Percentiles rank a stretch among this genome's conserved stretches.
phyloP scores from a whole-genome alignment of 805 yeast genomes.

The Danielozyma ontarioensis region DNA sequence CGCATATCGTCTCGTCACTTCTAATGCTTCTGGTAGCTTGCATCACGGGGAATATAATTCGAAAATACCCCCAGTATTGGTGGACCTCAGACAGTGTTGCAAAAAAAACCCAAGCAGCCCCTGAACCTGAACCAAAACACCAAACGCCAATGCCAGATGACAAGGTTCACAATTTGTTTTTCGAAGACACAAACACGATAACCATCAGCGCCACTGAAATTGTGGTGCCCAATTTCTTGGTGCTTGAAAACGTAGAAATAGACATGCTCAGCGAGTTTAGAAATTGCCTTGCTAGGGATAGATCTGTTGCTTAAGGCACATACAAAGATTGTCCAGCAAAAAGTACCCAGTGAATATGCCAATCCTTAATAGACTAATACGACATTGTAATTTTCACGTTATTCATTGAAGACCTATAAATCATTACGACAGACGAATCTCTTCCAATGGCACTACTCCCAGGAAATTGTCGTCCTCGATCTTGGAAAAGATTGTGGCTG shows the following conservation, averaged over 20 bases:
- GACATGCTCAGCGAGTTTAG: neutral
- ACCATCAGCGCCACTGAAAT: neutral
- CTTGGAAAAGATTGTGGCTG: slow-evolving; percentile 50
- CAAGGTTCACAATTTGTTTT: neutral
- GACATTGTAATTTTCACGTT: too few relatives aligned
- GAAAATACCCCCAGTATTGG: slow-evolving; percentile 58
- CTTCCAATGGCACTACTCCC: slow-evolving; percentile 60
- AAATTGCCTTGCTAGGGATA: too few relatives aligned
- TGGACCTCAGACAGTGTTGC: too few relatives aligned
- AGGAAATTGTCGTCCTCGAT: slow-evolving; percentile 44
- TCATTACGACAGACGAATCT: too few relatives aligned
- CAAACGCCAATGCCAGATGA: neutral
- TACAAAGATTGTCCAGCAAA: too few relatives aligned
- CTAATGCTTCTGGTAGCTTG: slow-evolving; percentile 47
- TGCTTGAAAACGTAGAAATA: neutral
- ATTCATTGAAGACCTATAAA: too few relatives aligned
- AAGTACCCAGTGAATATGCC: too few relatives aligned
- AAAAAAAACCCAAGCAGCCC: neutral
- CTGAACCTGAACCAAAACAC: neutral
- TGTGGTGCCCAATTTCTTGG: neutral
- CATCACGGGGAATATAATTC: slow-evolving; percentile 47
- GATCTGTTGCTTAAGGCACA: too few relatives aligned
- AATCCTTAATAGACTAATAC: too few relatives aligned
- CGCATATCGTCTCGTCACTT: slow-evolving; percentile 44
- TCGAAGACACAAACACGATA: neutral